Evolutionary conservation across 306 rosid genomes (phyloP), one percentile per base, ranked within the genome.

Genomic region (Crotalaria pallida): DNA sequence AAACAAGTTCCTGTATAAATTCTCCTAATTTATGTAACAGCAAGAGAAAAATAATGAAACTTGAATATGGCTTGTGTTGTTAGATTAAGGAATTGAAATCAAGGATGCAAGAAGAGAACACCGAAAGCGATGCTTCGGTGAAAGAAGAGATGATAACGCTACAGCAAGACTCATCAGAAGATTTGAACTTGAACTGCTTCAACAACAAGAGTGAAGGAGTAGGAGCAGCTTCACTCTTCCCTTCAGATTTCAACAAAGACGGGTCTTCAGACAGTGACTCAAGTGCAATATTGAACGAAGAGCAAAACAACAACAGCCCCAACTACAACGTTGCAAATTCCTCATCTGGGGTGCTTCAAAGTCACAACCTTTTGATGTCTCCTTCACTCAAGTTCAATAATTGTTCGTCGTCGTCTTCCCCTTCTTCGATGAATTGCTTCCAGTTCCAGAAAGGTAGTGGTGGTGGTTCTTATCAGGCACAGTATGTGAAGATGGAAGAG

Each of bases 181-280:
- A 83, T 7, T 50, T 82, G 17, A 78, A 76, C 68, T 76, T 57
- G 6, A 86, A 78, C n/a, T 77, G 81, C 71, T 81, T 81, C 67
- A 80, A 73, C 57, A 19, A 31, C 45, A 69, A 36, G 69, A 60
- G 19, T 47, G 63, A 47, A 12, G 82, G 67, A 18, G 31, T 71
- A 0, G 79, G 76, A 29, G 89, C 58, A 0, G 79, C 47, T 11
- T 72, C 88, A 5, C 71, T 83, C 26, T 81, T 85, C 65, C 53
- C 78, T 1, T 3, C 5, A 0, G 95, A 92, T 7, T 84, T 88
- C 26, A 90, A 91, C 19, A 90, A 91, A 85, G 97, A 90, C 60
- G 98, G 98, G 1, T 80, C 87, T 29, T 93, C 98, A 0, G 98
- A 93, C 50, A 93, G 98, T 11, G 98, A 94, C 71, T 87, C 99